These are phyloP conservation scores for Tanacetum coccineum DNA, from an alignment of 129 eudicot genomes.

Conservation along the genomic window DNA sequence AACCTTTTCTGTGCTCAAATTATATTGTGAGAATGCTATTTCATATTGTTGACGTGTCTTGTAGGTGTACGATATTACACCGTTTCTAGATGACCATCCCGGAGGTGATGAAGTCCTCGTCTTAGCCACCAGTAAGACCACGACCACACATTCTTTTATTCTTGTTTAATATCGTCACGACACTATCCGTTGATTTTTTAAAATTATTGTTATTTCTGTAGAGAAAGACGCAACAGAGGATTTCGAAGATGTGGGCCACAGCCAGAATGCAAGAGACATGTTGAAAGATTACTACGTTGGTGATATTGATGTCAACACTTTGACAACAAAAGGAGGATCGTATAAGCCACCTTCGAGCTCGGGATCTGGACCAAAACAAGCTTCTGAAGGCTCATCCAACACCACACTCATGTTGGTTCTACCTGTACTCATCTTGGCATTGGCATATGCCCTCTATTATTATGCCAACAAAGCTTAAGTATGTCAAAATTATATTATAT, in stretches of 20 bases:
- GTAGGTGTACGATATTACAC: slow-evolving; percentile 60
- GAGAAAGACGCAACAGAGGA: slow-evolving; percentile 37
- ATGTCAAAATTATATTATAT: neutral
- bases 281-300: slow-evolving; percentile 17
- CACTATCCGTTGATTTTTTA: neutral
- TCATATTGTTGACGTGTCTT: neutral
- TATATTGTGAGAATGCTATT: neutral
- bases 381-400: slow-evolving; percentile 37
- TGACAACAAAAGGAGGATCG: neutral
- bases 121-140: slow-evolving; percentile 46
- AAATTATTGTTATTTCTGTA: neutral
- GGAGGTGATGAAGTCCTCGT: slow-evolving; percentile 68
- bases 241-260: slow-evolving; percentile 39
- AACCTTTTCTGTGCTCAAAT: neutral
- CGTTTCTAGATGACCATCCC: slow-evolving; percentile 73
- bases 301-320: slow-evolving; percentile 9
- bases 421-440: slow-evolving; percentile 49
- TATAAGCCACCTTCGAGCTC: slow-evolving; percentile 6
- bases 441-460: slow-evolving; percentile 47
- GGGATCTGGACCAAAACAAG: slow-evolving; percentile 7
- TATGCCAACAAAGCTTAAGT: slow-evolving; percentile 18
- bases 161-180: neutral
- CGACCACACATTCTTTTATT: neutral
- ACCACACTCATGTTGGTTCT: slow-evolving; percentile 32
- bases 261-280: slow-evolving; percentile 19